Evolutionary conservation across 1,284 basidiomycete species (phyloP), one percentile per base, ranked within the genome.

Genomic region (Heterobasidion occidentale): DNA sequence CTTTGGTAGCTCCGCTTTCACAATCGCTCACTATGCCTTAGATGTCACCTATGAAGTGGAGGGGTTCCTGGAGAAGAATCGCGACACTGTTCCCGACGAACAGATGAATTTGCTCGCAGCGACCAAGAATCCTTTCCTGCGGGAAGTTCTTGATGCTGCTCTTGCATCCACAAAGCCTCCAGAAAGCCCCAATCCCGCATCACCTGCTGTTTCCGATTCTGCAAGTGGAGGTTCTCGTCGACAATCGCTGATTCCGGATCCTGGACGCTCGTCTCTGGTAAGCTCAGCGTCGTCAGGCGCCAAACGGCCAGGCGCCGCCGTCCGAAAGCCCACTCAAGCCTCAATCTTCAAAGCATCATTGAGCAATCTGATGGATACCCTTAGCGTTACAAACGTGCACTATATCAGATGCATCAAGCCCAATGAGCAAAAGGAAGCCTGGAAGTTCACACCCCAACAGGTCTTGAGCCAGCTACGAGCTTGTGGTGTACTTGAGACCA

Each of bases 351-450:
- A 99, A 71, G 85, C 88, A 5, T 98, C 95, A 0, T 75, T 99
- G 51, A 90, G 93, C 68, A 90, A 86, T 54, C 77, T 99, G 50
- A 99, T 99, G 96, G 92, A 96, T 52, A 99, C 97, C 1, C 89
- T 99, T 63, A 91, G 93, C 66, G 88, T 92, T 60, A 99, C 97
- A 20, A 98, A 99, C 66, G 97, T 98, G 1, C 97, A 99, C 70
- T 99, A 99, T 69, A 99, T 99, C 65, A 88, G 97, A 55, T 99
- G 97, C 72, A 99, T 99, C 79, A 99, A 99, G 72, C 97, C 97
- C 1, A 99, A 99, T 70, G 97, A 99, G 67, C 81, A 84, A 60
- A 99, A 99, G 75, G 84, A 81, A 58, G 94, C 97, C 19, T 99
- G 97, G 97, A 92, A 94, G 68, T 95, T 98, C 65, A 87, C 92